phyloP scores from a whole-genome alignment of 176 grass and related monocot genomes.

The Microstegium vimineum region DNA sequence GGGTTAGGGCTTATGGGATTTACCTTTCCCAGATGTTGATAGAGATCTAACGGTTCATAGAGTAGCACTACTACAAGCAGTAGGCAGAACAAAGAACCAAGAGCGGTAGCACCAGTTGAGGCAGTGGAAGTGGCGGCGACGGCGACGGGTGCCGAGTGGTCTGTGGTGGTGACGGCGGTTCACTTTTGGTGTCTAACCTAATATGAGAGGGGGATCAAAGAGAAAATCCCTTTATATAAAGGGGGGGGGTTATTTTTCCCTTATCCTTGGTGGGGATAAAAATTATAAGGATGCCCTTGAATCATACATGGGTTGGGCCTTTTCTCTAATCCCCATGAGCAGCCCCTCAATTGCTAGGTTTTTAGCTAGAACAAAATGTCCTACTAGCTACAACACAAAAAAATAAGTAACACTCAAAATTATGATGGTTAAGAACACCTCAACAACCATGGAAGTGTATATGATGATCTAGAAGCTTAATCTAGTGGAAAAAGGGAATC shows the following conservation, averaged over 20 bases:
- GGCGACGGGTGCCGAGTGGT: neutral
- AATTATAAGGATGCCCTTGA: neutral
- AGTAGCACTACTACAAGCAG: neutral
- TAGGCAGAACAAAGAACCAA: neutral
- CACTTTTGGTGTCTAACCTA: neutral
- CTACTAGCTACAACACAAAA: neutral
- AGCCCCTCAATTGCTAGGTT: neutral
- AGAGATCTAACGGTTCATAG: neutral
- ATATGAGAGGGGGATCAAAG: neutral
- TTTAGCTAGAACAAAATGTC: neutral
- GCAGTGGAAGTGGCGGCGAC: neutral
- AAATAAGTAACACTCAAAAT: neutral
- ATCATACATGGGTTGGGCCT: neutral
- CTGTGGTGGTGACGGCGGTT: neutral
- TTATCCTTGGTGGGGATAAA: neutral
- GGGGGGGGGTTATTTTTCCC: neutral
- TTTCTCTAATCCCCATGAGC: neutral
- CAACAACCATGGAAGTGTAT: neutral
- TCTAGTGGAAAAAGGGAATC: neutral
- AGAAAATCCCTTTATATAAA: neutral
- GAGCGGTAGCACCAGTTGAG: neutral
- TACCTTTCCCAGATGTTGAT: neutral
- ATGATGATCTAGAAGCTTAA: neutral
- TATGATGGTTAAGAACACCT: neutral
- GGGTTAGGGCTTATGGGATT: neutral